A percentile compares a stretch with the other conserved stretches of the same genome.
Evolutionary conservation across 2,329 filamentous ascomycete species (phyloP).

Genomic region (Calonectria honghensis): DNA sequence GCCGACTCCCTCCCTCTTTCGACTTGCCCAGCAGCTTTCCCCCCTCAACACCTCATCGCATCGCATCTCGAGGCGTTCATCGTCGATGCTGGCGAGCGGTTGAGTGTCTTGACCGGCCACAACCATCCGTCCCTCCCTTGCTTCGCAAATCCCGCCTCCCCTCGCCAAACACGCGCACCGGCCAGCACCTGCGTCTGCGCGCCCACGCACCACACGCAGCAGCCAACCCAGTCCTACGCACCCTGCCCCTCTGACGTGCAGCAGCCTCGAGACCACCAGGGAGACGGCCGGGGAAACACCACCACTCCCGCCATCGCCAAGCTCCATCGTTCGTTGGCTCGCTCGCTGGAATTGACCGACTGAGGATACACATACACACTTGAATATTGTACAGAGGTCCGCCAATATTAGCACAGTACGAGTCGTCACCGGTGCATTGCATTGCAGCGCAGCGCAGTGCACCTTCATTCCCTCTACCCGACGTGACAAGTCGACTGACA

Average conservation of each 20-base stretch:
- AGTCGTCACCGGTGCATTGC: slow-evolving; percentile 28
- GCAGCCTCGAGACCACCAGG: slow-evolving; percentile 32
- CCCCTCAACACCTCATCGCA: slow-evolving; percentile 29
- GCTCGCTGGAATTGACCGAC: slow-evolving; percentile 28
- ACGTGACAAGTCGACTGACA: slow-evolving; percentile 41
- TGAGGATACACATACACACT: neutral
- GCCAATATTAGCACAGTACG: slow-evolving; percentile 16
- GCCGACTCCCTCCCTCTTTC: slow-evolving; percentile 28
- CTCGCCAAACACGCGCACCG: slow-evolving; percentile 12
- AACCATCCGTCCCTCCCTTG: slow-evolving; percentile 24
- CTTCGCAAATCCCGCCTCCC: slow-evolving; percentile 35
- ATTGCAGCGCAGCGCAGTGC: slow-evolving; percentile 12
- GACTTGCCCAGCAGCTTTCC: slow-evolving; percentile 28
- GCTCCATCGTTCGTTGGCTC: slow-evolving; percentile 35
- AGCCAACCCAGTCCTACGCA: slow-evolving; percentile 38
- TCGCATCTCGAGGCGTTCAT: slow-evolving; percentile 20
- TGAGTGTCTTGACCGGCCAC: slow-evolving; percentile 32
- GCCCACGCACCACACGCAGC: slow-evolving; percentile 25
- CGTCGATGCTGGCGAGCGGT: slow-evolving; percentile 26
- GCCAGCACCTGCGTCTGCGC: slow-evolving; percentile 22
- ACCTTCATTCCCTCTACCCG: slow-evolving; percentile 15
- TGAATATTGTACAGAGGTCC: neutral
- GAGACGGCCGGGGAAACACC: slow-evolving; percentile 35
- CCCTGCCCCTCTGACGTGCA: slow-evolving; percentile 43
- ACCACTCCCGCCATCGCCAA: slow-evolving; percentile 31